A percentile compares a stretch with the other conserved stretches of the same genome.
Evolutionary conservation across 108 stramenopile species (phyloP).

Genomic region (Cyclotella atomus): DNA sequence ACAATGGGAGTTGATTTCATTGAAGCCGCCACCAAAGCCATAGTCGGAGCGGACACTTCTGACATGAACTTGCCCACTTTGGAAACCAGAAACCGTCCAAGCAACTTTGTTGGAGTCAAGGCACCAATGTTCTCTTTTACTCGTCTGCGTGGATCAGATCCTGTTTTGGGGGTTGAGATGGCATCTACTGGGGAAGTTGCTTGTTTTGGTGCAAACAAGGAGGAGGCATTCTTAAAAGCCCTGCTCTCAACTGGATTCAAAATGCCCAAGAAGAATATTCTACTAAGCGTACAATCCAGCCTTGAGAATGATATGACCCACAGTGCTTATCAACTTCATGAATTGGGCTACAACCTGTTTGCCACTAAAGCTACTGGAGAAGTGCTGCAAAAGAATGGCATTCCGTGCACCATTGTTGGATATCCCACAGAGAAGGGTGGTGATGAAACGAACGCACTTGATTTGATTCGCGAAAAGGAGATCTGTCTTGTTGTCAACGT

Average conservation of each 20-base stretch:
- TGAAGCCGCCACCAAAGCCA: slow-evolving; percentile 93
- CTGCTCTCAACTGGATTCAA: slow-evolving; percentile 94
- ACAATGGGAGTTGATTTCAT: slow-evolving; percentile 98
- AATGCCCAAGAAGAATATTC: slow-evolving; percentile 93
- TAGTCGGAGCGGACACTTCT: slow-evolving; percentile 79
- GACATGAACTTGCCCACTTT: slow-evolving; percentile 93
- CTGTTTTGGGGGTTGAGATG: slow-evolving; percentile 99
- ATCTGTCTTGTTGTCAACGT: slow-evolving; percentile 96
- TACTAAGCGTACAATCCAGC: slow-evolving; percentile 82
- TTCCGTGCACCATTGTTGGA: slow-evolving; percentile 81
- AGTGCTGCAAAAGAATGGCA: slow-evolving; percentile 81
- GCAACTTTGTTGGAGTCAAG: slow-evolving; percentile 95
- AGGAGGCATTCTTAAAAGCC: slow-evolving; percentile 98
- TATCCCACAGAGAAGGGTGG: slow-evolving; percentile 80
- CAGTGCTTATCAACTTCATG: slow-evolving; percentile 83
- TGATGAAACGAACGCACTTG: slow-evolving; percentile 71
- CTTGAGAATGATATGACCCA: slow-evolving; percentile 89
- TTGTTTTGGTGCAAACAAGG: slow-evolving; percentile 96
- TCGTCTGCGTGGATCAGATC: slow-evolving; percentile 98
- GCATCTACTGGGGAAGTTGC: slow-evolving; percentile 99
- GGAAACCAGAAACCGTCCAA: slow-evolving; percentile 87
- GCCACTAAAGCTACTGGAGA: slow-evolving; percentile 91
- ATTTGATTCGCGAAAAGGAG: slow-evolving; percentile 76
- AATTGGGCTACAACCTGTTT: slow-evolving; percentile 91
- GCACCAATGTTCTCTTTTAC: slow-evolving; percentile 99